A percentile compares a stretch with the other conserved stretches of the same genome.
These are phyloP conservation scores for Austroboletus festivus DNA, from an alignment of 768 basidiomycete genomes.

Conservation along the genomic window DNA sequence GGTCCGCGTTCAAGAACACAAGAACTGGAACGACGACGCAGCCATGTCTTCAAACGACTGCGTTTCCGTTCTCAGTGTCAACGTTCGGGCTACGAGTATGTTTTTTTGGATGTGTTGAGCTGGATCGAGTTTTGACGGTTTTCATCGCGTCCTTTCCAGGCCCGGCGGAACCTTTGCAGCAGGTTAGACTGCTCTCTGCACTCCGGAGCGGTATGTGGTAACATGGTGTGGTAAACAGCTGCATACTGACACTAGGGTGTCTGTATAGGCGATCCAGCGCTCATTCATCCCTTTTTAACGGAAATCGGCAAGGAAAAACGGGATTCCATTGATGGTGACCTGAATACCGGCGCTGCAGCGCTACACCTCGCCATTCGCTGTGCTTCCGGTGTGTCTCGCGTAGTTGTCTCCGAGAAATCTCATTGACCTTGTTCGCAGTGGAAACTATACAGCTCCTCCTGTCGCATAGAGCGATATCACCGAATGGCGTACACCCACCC, in stretches of 20 bases:
- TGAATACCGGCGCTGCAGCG: conserved; percentile 71
- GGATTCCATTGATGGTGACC: conserved; percentile 42
- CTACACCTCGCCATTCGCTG: conserved; percentile 83
- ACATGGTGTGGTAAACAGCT: neutral
- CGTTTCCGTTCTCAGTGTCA: conserved; percentile 19
- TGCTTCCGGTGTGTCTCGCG: conserved; percentile 55
- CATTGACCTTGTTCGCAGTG: conserved; percentile 25
- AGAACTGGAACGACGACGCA: neutral
- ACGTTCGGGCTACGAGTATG: conserved; percentile 18
- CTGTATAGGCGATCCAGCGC: conserved; percentile 63
- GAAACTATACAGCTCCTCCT: conserved; percentile 69
- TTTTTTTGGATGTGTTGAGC: neutral
- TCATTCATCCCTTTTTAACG: conserved; percentile 77
- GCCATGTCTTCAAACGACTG: conserved; percentile 19
- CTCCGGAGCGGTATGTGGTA: conserved; percentile 53
- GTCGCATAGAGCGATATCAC: conserved; percentile 72
- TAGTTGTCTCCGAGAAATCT: neutral
- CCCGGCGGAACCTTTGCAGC: conserved; percentile 48
- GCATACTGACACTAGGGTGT: neutral
- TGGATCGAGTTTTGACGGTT: neutral
- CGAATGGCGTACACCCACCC: conserved; percentile 72
- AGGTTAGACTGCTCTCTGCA: conserved; percentile 63
- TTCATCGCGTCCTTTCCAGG: conserved; percentile 14
- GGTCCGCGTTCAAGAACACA: neutral
- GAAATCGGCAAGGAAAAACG: conserved; percentile 70